Percentiles rank a stretch among this genome's conserved stretches.
Conservation (phyloP, 192 early-diverging fungal species). For the Rhizophagus clarus region DNA sequence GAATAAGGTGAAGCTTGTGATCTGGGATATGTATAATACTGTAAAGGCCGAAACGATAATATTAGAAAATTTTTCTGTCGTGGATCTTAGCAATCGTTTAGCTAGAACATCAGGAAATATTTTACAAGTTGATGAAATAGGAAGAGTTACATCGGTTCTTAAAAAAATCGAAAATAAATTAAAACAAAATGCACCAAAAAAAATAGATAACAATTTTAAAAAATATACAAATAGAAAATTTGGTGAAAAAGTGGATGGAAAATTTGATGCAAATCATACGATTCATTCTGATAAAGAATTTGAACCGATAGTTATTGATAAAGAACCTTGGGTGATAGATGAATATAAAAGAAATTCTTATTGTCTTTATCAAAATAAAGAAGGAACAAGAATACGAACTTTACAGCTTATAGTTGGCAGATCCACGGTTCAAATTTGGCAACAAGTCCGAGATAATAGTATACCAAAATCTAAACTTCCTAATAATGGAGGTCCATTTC, state of each 20-base stretch:
- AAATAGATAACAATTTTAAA: too few relatives aligned
- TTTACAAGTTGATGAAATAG: not conserved
- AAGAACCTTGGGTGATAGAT: not conserved
- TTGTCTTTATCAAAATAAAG: not conserved
- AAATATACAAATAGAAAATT: too few relatives aligned
- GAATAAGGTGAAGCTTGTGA: not conserved
- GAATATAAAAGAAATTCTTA: not conserved
- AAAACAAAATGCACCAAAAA: not conserved
- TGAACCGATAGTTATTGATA: not conserved
- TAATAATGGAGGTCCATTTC: too few relatives aligned
- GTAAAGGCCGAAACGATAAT: not conserved
- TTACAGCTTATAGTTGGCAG: not conserved
- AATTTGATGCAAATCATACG: too few relatives aligned
- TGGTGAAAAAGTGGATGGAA: too few relatives aligned
- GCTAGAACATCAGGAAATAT: not conserved
- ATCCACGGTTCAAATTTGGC: not conserved
- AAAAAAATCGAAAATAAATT: not conserved
- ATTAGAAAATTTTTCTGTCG: not conserved
- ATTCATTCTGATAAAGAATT: not conserved
- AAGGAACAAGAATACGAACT: not conserved
- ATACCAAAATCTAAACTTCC: too few relatives aligned
- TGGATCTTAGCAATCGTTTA: not conserved
- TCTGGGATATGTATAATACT: not conserved
- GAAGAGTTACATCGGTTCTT: not conserved
- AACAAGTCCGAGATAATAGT: not conserved